Base-by-base conservation (phyloP, 2,329 filamentous ascomycete genomes). In the Hypoxylon sp. region DNA sequence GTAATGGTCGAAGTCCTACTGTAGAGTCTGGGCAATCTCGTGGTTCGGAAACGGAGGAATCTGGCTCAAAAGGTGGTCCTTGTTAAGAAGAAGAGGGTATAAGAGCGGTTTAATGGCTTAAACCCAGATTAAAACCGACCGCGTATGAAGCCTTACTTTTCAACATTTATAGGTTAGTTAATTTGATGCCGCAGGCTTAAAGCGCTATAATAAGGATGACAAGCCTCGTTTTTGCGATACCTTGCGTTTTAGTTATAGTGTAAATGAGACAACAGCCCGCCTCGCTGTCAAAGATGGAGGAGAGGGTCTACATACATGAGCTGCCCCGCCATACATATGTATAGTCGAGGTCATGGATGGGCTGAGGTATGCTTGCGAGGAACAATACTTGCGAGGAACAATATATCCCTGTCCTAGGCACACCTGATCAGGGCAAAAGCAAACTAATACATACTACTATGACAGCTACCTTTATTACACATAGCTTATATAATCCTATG, bases 261-360 rank as follows among this genome's bases (percentile, higher is more conserved):
- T 48, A 58, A 17, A 44, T n/a, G 42, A 37, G 33, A 58, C 35
- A 52, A 47, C 31, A 66, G 19, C 51, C 48, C 50, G 59, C 46
- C 63, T 63, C n/a, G 59, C 55, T 59, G 62, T 62, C 26, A 62
- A 66, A 51, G 46, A 66, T 46, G 17, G 50, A 31, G 42, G 42
- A 46, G 57, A 57, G 24, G 29, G 59, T 54, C 33, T 31, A 62
- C 10, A 33, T 29, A 44, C 22, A 33, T 26, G 2, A 17, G 10
- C 11, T 60, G 60, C 67, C 67, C 67, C 63, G 55, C 67, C 59
- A 67, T 56, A n/a, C n/a, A n/a, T n/a, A n/a, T n/a, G n/a, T n/a
- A 51, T 22, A 51, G 37, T 24, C 53, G 35, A 61, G 44, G 42
- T 48, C 31, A 44, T n/a, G 35, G 35, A 39, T 39, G 35, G 19